Conservation (phyloP, 495 filamentous ascomycete genomes). For the Chlorociboria aeruginascens region DNA sequence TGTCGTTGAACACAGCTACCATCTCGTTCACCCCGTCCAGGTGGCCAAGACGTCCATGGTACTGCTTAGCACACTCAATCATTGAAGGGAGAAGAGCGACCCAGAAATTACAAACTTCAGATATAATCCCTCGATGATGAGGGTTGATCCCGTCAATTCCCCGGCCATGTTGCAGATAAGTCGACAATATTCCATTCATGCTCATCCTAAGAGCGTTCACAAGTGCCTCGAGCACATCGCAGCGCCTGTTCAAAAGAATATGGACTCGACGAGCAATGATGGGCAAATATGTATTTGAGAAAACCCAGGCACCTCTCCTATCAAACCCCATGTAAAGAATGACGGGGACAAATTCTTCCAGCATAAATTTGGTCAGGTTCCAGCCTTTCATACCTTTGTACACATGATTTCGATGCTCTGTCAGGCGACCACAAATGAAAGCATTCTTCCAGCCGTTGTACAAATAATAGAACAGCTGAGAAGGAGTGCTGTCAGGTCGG, state of each 20-base stretch:
- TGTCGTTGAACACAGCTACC: not conserved
- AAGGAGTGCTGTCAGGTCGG: constrained; percentile 26
- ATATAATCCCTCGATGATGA: constrained; percentile 1
- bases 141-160: not conserved
- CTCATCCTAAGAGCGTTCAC: constrained; percentile 12
- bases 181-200: constrained; percentile 1
- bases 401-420: constrained; percentile 27
- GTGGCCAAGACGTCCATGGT: not conserved
- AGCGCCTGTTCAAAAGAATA: not conserved
- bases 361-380: constrained; percentile 29
- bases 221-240: not conserved
- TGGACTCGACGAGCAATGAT: not conserved
- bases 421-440: constrained; percentile 27
- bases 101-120: constrained; percentile 7
- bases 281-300: constrained; percentile 7
- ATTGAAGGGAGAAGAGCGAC: constrained; percentile 1
- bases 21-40: not conserved
- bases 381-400: constrained; percentile 27
- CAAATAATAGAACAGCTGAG: constrained; percentile 37
- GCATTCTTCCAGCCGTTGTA: constrained; percentile 38
- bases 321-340: constrained; percentile 7
- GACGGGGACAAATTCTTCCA: constrained; percentile 11
- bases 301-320: constrained; percentile 1
- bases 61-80: not conserved
- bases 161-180: not conserved